A percentile compares a stretch with the other conserved stretches of the same genome.
Conservation (phyloP, 768 basidiomycete genomes). For the Filobasidium floriforme region DNA sequence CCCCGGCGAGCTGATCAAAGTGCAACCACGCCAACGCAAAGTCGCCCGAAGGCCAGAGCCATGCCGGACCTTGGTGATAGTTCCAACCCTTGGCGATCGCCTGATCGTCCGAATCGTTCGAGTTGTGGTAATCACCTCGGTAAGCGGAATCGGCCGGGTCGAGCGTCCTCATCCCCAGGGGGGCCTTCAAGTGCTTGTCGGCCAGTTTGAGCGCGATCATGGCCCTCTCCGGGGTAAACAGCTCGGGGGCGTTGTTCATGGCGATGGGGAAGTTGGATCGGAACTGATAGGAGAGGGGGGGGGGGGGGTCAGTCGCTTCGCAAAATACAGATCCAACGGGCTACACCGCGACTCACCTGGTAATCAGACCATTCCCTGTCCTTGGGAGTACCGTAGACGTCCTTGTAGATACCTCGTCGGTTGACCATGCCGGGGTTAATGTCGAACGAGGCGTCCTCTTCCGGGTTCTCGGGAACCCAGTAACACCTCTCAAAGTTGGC, state of each 20-base stretch:
- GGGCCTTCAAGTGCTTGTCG: conserved; percentile 70
- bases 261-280: conserved; percentile 89
- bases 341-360: conserved; percentile 49
- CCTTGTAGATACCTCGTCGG: conserved; percentile 95
- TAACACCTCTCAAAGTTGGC: conserved; percentile 80
- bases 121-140: conserved; percentile 84
- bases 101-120: conserved; percentile 78
- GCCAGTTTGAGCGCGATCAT: conserved; percentile 70
- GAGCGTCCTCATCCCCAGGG: conserved; percentile 93
- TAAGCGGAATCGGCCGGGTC: conserved; percentile 83
- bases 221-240: conserved; percentile 76
- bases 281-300: conserved; percentile 46
- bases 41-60: conserved; percentile 93
- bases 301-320: not conserved
- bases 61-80: conserved; percentile 74
- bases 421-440: conserved; percentile 66
- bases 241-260: conserved; percentile 92
- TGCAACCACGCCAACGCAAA: conserved; percentile 87
- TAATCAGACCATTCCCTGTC: conserved; percentile 95
- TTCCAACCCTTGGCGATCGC: conserved; percentile 87
- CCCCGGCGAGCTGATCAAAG: conserved; percentile 67
- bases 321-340: not conserved
- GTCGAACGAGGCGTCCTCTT: conserved; percentile 63
- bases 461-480: conserved; percentile 76
- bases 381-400: conserved; percentile 80